phyloP scores from a whole-genome alignment of 202 grass and related monocot species.

The Digitaria exilis region DNA sequence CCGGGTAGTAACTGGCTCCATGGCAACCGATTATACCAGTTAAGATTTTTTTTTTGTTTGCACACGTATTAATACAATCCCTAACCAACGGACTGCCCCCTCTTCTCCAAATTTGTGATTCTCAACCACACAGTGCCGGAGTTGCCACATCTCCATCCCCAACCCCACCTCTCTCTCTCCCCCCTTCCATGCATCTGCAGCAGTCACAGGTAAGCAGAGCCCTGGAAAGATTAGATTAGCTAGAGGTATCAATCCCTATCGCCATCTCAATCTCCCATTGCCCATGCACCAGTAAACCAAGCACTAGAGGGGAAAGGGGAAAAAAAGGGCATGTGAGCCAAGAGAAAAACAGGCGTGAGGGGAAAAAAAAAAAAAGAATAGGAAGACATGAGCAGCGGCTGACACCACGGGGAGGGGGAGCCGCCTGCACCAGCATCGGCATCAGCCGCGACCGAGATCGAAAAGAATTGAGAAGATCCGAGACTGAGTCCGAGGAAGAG shows the following conservation, averaged over 20 bases:
- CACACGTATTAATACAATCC: background rate
- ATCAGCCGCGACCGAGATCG: slow-evolving; percentile 8
- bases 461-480: slow-evolving; percentile 29
- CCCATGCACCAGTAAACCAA: slow-evolving; percentile 18
- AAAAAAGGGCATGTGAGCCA: background rate
- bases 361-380: background rate
- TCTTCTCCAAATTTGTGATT: slow-evolving; percentile 12
- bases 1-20: background rate
- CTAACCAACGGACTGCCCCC: background rate
- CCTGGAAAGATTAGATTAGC: background rate
- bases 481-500: slow-evolving; percentile 15
- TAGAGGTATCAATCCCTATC: slow-evolving; percentile 31
- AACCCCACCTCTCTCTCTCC: slow-evolving; percentile 1
- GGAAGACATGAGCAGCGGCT: background rate
- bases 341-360: slow-evolving; percentile 27
- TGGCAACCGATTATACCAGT: background rate
- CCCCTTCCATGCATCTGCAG: slow-evolving; percentile 31
- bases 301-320: background rate
- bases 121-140: slow-evolving; percentile 1
- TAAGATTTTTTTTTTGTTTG: background rate
- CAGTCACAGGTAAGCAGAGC: slow-evolving; percentile 5
- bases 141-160: slow-evolving; percentile 10
- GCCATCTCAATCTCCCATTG: background rate
- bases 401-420: slow-evolving; percentile 20
- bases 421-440: slow-evolving; percentile 25